These are phyloP conservation scores for Globisporangium carolinianum DNA, from an alignment of 352 stramenopile species.

Conservation along the genomic window DNA sequence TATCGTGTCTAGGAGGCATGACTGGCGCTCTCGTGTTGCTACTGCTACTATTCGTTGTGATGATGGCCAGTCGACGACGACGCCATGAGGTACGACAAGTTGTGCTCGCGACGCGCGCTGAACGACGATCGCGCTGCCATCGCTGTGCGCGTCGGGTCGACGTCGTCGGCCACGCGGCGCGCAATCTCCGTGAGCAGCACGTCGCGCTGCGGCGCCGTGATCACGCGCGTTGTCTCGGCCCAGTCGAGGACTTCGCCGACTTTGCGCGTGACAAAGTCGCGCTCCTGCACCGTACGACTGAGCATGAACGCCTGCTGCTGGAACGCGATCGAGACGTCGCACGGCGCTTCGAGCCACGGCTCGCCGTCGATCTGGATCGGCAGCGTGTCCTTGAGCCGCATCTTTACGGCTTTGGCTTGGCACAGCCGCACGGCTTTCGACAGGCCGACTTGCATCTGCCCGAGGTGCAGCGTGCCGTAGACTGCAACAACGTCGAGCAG, in stretches of 20 bases:
- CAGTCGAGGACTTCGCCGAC: constrained; percentile 81
- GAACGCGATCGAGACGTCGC: constrained; percentile 77
- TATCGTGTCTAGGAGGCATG: too few relatives aligned
- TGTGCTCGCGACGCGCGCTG: constrained; percentile 6
- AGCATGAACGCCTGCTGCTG: constrained; percentile 85
- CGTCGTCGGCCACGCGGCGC: constrained; percentile 45
- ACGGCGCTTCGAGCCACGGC: constrained; percentile 87
- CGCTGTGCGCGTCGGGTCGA: constrained; percentile 5
- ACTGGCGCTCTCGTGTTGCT: too few relatives aligned
- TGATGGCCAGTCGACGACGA: too few relatives aligned
- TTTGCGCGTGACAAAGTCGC: constrained; percentile 71
- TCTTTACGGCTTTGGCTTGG: constrained; percentile 54
- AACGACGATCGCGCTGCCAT: constrained; percentile 14
- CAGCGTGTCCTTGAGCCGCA: constrained; percentile 55
- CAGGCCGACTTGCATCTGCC: constrained; percentile 90
- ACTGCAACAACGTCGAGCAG: constrained; percentile 92
- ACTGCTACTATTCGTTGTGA: too few relatives aligned
- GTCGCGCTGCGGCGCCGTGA: constrained; percentile 62
- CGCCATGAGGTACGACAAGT: constrained; percentile 14
- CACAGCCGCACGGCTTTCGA: constrained; percentile 75
- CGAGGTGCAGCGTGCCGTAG: constrained; percentile 90
- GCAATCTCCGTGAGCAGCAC: constrained; percentile 68
- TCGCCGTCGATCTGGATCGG: constrained; percentile 94
- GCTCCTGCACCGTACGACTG: constrained; percentile 63
- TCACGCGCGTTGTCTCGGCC: constrained; percentile 69